Conservation (phyloP, 176 grass and related monocot genomes). For the Coix lacrymajobi region DNA sequence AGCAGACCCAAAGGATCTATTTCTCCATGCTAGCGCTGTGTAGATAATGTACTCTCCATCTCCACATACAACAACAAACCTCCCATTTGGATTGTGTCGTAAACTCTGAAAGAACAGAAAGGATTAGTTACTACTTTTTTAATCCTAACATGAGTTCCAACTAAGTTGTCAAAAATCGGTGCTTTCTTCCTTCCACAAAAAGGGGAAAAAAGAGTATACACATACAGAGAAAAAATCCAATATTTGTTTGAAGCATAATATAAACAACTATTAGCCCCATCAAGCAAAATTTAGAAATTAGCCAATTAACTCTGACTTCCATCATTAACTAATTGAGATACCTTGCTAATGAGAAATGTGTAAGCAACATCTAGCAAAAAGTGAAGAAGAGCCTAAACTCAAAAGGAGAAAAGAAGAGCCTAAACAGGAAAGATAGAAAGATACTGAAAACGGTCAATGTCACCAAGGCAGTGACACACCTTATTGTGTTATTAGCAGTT, state of each 20-base stretch:
- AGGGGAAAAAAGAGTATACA: not conserved
- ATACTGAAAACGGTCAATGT: not conserved
- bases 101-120: constrained; percentile 52
- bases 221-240: not conserved
- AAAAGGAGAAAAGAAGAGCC: not conserved
- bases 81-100: constrained; percentile 82
- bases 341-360: not conserved
- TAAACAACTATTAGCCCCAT: not conserved
- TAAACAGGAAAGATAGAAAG: not conserved
- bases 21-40: constrained; percentile 87
- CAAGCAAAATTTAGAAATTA: not conserved
- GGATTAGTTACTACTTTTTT: not conserved
- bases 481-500: not conserved
- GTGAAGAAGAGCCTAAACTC: not conserved
- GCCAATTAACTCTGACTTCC: not conserved
- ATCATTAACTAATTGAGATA: not conserved
- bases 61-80: constrained; percentile 95
- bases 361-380: not conserved
- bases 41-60: constrained; percentile 94
- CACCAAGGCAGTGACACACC: not conserved
- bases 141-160: not conserved
- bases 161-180: not conserved
- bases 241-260: not conserved
- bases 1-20: constrained; percentile 89
- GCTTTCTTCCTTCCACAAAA: not conserved